These are phyloP conservation scores for Solanum ossicruentum DNA, from an alignment of 257 asterid genomes.

Conservation along the genomic window DNA sequence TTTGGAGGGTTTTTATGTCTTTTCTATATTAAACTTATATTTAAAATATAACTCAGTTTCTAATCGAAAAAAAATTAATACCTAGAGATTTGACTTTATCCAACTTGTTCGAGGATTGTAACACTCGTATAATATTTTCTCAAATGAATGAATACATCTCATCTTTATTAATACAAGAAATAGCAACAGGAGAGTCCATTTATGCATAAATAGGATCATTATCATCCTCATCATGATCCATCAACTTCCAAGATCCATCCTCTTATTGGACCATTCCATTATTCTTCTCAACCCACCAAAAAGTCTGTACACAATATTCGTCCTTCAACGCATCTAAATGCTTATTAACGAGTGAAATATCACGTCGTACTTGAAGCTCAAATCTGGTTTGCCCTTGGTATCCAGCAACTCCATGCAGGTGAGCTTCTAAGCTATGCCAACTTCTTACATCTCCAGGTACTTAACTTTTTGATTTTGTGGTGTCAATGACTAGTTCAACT, in stretches of 20 bases:
- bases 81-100: not conserved
- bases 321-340: conserved; percentile 38
- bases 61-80: not conserved
- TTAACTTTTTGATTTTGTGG: conserved; percentile 5
- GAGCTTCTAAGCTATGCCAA: conserved; percentile 41
- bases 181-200: not conserved
- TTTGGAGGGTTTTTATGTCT: no score
- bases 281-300: conserved; percentile 61
- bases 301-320: conserved; percentile 38
- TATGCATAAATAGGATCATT: not conserved
- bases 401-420: conserved; percentile 34
- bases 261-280: conserved; percentile 70
- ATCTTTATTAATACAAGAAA: not conserved
- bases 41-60: not conserved
- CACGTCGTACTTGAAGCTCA: conserved; percentile 12
- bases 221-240: conserved; percentile 31
- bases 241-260: conserved; percentile 64
- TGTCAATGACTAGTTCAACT: conserved; percentile 9
- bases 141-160: not conserved
- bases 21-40: not conserved
- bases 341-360: conserved; percentile 42
- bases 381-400: conserved; percentile 14
- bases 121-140: not conserved
- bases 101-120: not conserved
- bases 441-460: not conserved